Base-by-base conservation (phyloP, 345 rosid genomes). In the Arabis alpina region DNA sequence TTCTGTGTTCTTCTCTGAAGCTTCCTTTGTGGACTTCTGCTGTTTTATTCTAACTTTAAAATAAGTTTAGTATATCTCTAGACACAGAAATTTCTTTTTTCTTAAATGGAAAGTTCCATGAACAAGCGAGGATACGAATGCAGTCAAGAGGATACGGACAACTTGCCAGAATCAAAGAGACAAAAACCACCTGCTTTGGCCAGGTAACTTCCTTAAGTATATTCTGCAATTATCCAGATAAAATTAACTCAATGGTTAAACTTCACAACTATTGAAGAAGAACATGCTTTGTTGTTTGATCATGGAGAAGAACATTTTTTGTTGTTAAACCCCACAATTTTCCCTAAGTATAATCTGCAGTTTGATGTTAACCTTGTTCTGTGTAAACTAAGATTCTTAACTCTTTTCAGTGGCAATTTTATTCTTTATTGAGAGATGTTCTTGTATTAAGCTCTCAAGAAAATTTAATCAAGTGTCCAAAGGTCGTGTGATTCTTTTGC, bases 161-260 rank as follows among this genome's bases (percentile, higher is more conserved):
- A 76, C 64, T 48, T 77, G 49, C 80, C 84, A 1, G 93, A 82
- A 68, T 77, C 91, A 7, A 93, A 93, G 77, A 93, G 76, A 81
- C 81, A 85, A 44, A 93, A 84, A 73, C 36, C 88, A 66, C 98
- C 96, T 15, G 89, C 90, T 73, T 86, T 93, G 68, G 96, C 93
- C 54, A 87, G 97, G 98, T 93, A 76, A 66, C 71, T 75, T 44
- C 53, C 59, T 66, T 58, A 1, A 54, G 6, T 36, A 5, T 57
- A 7, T 50, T 73, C 49, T 65, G 19, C 65, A 66, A 4, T 23
- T 73, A 57, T 28, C 49, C 36, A 37, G 0, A 63, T 56, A 28
- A 54, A 54, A 43, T 55, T 72, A 62, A 25, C 54, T 34, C 16
- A 62, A 47, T 25, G 50, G 24, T 54, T 72, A 45, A 44, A 15